A percentile compares a stretch with the other conserved stretches of the same genome.
Conservation (phyloP, 345 rosid genomes). For the Trapa bicornis region DNA sequence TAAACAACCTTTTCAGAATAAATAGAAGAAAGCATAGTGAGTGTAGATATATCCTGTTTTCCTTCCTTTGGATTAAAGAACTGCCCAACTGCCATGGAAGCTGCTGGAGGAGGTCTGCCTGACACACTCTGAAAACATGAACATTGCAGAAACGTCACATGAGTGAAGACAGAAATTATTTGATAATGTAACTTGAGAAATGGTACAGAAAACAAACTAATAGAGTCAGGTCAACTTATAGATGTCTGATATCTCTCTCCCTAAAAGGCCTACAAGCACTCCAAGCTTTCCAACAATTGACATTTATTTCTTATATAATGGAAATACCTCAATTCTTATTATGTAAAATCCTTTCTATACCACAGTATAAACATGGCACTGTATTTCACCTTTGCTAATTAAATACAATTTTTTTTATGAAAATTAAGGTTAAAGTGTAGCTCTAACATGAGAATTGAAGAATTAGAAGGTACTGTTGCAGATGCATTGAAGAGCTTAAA, state of each 20-base stretch:
- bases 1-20: slow-evolving; percentile 58
- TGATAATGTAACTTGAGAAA: not conserved
- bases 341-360: too few species aligned
- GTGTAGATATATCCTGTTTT: slow-evolving; percentile 46
- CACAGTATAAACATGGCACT: too few species aligned
- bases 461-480: too few species aligned
- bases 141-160: slow-evolving; percentile 9
- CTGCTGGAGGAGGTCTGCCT: slow-evolving; percentile 97
- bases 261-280: not conserved
- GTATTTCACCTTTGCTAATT: too few species aligned
- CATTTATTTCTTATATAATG: not conserved
- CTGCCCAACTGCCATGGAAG: slow-evolving; percentile 98
- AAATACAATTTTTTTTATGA: too few species aligned
- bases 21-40: slow-evolving; percentile 48
- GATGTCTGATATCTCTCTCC: not conserved
- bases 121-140: slow-evolving; percentile 56
- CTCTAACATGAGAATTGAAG: too few species aligned
- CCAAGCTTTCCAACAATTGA: not conserved
- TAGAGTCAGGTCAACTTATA: not conserved
- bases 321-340: not conserved
- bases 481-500: too few species aligned
- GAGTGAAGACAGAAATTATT: not conserved
- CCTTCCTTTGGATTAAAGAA: slow-evolving; percentile 86
- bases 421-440: too few species aligned
- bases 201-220: not conserved